phyloP scores from a whole-genome alignment of 192 early-diverging fungal species.

The Dimargaris xerosporica region DNA sequence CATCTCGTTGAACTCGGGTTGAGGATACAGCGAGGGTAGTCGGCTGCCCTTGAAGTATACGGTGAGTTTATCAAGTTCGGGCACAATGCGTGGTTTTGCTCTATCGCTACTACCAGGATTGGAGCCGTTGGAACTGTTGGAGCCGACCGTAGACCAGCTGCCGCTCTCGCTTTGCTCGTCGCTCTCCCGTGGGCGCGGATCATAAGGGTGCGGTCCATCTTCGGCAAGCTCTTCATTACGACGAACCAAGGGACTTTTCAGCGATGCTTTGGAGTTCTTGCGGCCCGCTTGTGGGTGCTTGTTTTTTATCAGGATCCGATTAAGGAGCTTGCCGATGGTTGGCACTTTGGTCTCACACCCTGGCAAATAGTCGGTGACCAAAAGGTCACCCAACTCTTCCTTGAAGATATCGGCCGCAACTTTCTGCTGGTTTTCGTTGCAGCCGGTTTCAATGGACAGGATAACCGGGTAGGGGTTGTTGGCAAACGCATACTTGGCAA shows the following conservation, averaged over 20 bases:
- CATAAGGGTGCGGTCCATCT: background rate
- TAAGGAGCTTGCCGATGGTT: conserved; percentile 50
- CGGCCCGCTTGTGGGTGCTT: conserved; percentile 15
- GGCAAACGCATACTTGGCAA: conserved; percentile 73
- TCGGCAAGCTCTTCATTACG: too few relatives aligned
- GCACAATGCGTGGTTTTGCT: too few relatives aligned
- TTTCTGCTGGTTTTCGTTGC: conserved; percentile 53
- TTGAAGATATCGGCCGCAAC: conserved; percentile 54
- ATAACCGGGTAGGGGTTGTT: conserved; percentile 69
- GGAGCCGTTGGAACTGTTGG: background rate
- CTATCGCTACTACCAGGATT: background rate
- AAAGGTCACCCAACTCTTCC: conserved; percentile 47
- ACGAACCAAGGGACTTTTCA: too few relatives aligned
- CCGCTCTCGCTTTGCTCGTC: too few relatives aligned
- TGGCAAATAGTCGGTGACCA: conserved; percentile 32
- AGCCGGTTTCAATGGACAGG: conserved; percentile 73
- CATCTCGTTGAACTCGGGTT: conserved; percentile 41
- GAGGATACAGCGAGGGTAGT: conserved; percentile 9
- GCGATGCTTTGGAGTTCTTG: background rate
- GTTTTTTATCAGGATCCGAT: conserved; percentile 64
- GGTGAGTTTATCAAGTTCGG: background rate
- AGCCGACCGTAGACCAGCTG: background rate
- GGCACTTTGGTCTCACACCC: conserved; percentile 33
- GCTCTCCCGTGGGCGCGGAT: too few relatives aligned
- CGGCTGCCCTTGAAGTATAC: background rate